A percentile compares a stretch with the other conserved stretches of the same genome.
phyloP scores from a whole-genome alignment of 441 rosid genomes.

The Viola pubescens region DNA sequence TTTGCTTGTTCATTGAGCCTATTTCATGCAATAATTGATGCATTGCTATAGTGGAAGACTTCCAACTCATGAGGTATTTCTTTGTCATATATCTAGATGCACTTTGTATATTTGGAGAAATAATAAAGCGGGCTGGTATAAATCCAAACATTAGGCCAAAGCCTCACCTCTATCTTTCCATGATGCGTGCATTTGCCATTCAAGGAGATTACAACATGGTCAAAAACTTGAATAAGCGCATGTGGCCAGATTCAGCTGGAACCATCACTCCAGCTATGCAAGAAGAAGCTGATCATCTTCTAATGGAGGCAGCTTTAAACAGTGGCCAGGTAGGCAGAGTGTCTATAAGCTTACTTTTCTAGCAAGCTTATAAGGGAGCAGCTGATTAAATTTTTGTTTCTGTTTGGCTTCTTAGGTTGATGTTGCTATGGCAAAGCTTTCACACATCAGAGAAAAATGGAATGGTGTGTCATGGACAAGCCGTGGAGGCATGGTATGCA shows the following conservation, averaged over 20 bases:
- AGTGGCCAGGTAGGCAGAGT: slow-evolving; percentile 46
- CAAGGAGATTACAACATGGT: slow-evolving; percentile 55
- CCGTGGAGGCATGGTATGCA: slow-evolving; percentile 69
- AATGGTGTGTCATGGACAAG: slow-evolving; percentile 61
- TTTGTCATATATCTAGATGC: slow-evolving; percentile 37
- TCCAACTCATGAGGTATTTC: slow-evolving; percentile 11
- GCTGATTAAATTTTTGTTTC: neutral
- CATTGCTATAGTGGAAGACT: neutral
- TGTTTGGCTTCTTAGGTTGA: slow-evolving; percentile 32
- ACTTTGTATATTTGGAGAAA: slow-evolving; percentile 70
- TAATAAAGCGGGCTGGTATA: slow-evolving; percentile 47
- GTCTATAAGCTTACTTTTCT: neutral
- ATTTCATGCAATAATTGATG: neutral
- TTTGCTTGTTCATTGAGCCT: neutral
- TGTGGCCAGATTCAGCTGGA: slow-evolving; percentile 71
- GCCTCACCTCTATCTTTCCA: slow-evolving; percentile 65
- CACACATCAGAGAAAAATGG: slow-evolving; percentile 46
- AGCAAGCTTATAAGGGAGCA: neutral
- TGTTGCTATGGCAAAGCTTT: slow-evolving; percentile 41
- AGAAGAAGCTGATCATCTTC: slow-evolving; percentile 69
- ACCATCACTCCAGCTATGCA: slow-evolving; percentile 36
- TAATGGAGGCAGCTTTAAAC: slow-evolving; percentile 72
- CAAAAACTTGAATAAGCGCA: slow-evolving; percentile 45
- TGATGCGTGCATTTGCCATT: slow-evolving; percentile 62
- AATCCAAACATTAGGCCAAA: slow-evolving; percentile 48